Evolutionary conservation across 139 green algal genomes (phyloP).

Genomic region (Mychonastes homosphaera): DNA sequence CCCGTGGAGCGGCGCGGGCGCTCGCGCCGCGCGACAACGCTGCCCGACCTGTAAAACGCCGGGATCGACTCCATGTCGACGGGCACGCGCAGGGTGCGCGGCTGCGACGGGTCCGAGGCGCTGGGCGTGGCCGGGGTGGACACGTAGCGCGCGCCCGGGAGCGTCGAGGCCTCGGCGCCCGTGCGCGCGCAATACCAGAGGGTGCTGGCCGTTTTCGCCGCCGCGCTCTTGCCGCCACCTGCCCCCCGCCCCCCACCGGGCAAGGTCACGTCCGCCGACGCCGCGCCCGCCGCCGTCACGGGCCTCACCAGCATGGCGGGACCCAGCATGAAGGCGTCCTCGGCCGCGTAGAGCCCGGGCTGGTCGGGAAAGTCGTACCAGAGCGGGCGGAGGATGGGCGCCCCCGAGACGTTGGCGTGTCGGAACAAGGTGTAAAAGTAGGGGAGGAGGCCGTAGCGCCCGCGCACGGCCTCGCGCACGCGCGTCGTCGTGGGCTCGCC

Average conservation of each 20-base stretch:
- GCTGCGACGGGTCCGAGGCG: neutral
- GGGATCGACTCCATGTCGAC: slow-evolving; percentile 73
- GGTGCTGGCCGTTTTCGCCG: too few species aligned
- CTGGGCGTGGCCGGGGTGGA: neutral
- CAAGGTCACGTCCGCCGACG: too few species aligned
- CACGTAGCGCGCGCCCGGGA: too few species aligned
- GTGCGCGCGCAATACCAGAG: too few species aligned
- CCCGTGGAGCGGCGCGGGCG: slow-evolving; percentile 56
- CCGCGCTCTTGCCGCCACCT: too few species aligned
- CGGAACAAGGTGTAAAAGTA: slow-evolving; percentile 97
- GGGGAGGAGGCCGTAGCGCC: slow-evolving; percentile 84
- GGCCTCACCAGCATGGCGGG: slow-evolving; percentile 45
- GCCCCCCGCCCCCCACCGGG: too few species aligned
- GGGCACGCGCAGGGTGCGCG: slow-evolving; percentile 3
- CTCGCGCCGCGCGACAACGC: slow-evolving; percentile 72
- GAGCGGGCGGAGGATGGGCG: slow-evolving; percentile 80
- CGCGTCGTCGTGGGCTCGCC: slow-evolving; percentile 65
- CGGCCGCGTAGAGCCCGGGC: slow-evolving; percentile 17
- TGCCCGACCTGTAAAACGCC: slow-evolving; percentile 71
- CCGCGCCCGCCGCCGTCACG: slow-evolving; percentile 43
- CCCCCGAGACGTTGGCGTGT: slow-evolving; percentile 59
- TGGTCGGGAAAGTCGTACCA: slow-evolving; percentile 90
- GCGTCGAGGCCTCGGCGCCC: too few species aligned
- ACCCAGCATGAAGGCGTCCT: slow-evolving; percentile 87
- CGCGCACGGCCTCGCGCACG: slow-evolving; percentile 74